phyloP scores from a whole-genome alignment of 148 eudicot species.

The Amaranthus hypochondriacus region DNA sequence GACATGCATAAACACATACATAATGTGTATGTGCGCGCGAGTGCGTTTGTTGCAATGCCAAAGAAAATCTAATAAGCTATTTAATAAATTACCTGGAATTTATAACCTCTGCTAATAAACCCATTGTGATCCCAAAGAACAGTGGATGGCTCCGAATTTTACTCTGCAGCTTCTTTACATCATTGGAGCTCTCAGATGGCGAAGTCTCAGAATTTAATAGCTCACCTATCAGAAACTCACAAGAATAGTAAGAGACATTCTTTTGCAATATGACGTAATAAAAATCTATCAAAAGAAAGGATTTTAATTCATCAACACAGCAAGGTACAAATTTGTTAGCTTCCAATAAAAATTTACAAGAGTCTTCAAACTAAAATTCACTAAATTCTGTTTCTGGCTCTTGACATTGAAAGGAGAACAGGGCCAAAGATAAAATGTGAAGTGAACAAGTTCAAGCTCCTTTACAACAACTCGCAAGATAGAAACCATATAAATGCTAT shows the following conservation, averaged over 20 bases:
- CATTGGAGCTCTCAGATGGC: conserved; percentile 27
- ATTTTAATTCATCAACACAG: background rate
- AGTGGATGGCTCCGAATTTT: conserved; percentile 74
- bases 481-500: background rate
- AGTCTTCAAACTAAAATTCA: background rate
- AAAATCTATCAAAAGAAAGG: background rate
- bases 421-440: background rate
- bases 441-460: background rate
- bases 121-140: conserved; percentile 90
- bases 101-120: conserved; percentile 84
- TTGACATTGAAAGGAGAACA: background rate
- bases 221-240: conserved; percentile 37
- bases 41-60: no score
- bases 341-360: background rate
- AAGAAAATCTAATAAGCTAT: background rate
- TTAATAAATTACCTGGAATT: conserved; percentile 67
- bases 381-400: background rate
- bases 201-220: conserved; percentile 33
- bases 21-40: no score
- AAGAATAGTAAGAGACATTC: background rate
- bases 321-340: background rate
- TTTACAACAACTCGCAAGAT: background rate
- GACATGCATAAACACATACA: background rate
- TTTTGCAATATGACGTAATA: background rate
- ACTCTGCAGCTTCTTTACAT: conserved; percentile 34